phyloP scores from a whole-genome alignment of 495 filamentous ascomycete genomes.

The Xylaria intraflava region DNA sequence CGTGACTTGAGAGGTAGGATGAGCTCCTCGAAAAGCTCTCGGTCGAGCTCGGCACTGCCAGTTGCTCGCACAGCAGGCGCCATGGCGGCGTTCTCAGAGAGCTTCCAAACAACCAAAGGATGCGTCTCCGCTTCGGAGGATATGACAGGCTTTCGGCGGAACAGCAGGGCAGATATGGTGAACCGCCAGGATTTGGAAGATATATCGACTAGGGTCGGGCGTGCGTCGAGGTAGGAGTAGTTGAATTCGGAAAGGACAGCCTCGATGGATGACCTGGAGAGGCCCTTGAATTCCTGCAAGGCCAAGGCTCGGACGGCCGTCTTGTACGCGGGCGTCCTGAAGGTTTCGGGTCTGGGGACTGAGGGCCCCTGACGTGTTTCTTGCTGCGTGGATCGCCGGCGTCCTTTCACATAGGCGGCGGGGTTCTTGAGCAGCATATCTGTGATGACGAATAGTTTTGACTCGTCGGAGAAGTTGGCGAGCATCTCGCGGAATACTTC shows the following conservation, averaged over 20 bases:
- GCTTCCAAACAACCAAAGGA: conserved; percentile 60
- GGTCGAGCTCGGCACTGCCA: conserved; percentile 69
- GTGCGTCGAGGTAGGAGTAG: conserved; percentile 73
- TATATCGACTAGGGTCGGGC: conserved; percentile 66
- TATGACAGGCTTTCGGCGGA: conserved; percentile 58
- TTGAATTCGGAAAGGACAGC: conserved; percentile 89
- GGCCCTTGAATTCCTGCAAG: conserved; percentile 73
- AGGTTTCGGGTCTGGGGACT: conserved; percentile 63
- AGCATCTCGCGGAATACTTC: conserved; percentile 94
- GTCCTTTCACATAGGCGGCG: conserved; percentile 64
- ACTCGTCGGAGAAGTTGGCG: conserved; percentile 70
- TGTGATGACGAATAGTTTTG: conserved; percentile 74
- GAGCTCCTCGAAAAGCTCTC: conserved; percentile 64
- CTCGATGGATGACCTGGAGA: conserved; percentile 73
- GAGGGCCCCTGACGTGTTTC: conserved; percentile 19
- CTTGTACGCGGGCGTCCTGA: conserved; percentile 68
- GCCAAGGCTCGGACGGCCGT: conserved; percentile 55
- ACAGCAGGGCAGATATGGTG: conserved; percentile 66
- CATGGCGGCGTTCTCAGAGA: conserved; percentile 39
- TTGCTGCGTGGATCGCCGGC: conserved; percentile 52
- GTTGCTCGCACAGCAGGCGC: conserved; percentile 62
- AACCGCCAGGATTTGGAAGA: conserved; percentile 81
- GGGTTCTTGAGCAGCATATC: conserved; percentile 77
- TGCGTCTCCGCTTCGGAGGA: conserved; percentile 46
- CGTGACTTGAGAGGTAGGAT: conserved; percentile 56